phyloP scores from a whole-genome alignment of 2,329 filamentous ascomycete genomes.

The Penicillium janthinellum region DNA sequence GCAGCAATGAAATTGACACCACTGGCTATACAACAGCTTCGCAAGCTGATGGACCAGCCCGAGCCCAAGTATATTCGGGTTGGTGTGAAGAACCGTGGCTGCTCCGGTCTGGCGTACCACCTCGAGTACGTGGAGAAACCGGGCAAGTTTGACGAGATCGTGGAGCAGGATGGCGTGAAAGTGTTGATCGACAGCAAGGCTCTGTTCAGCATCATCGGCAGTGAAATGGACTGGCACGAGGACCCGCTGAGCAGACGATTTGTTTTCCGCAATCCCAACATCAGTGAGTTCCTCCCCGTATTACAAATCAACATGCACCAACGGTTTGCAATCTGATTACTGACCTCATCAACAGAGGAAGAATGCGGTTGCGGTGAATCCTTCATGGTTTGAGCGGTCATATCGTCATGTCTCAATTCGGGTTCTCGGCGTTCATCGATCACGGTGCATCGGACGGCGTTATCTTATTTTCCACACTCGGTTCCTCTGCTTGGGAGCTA shows the following conservation, averaged over 20 bases:
- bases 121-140: slow-evolving; percentile 94
- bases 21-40: slow-evolving; percentile 76
- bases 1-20: slow-evolving; percentile 87
- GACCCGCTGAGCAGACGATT: slow-evolving; percentile 92
- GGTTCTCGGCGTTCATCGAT: slow-evolving; percentile 25
- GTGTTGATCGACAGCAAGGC: slow-evolving; percentile 97
- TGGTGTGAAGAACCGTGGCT: slow-evolving; percentile 90
- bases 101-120: slow-evolving; percentile 90
- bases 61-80: slow-evolving; percentile 92
- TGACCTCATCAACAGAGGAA: slow-evolving; percentile 68
- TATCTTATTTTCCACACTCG: slow-evolving; percentile 24
- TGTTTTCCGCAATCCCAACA: slow-evolving; percentile 95
- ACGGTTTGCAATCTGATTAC: slow-evolving; percentile 9
- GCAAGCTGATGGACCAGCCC: slow-evolving; percentile 75
- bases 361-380: slow-evolving; percentile 96
- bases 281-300: slow-evolving; percentile 68
- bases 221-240: slow-evolving; percentile 98
- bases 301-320: slow-evolving; percentile 1
- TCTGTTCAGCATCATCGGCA: slow-evolving; percentile 95
- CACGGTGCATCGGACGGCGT: slow-evolving; percentile 43
- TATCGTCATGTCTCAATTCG: slow-evolving; percentile 17
- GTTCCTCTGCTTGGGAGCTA: slow-evolving; percentile 9
- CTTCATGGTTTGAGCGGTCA: slow-evolving; percentile 69
- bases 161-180: slow-evolving; percentile 94
- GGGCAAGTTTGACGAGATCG: slow-evolving; percentile 82